Evolutionary conservation across 495 filamentous ascomycete genomes (phyloP).

Genomic region (Bombardia bombarda): DNA sequence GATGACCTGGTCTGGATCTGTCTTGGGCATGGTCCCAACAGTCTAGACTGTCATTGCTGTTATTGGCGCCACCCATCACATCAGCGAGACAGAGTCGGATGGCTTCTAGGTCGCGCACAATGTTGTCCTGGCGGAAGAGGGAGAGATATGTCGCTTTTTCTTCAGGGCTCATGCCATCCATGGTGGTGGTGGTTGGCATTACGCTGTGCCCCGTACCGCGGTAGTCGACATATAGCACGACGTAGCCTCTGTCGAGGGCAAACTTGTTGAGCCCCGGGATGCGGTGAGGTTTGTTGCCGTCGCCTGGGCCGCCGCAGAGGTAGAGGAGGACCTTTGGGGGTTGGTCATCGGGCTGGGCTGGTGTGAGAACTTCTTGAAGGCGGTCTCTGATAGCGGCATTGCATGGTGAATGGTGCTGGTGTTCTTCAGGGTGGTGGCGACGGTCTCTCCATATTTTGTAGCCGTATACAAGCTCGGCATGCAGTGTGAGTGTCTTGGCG

Average conservation of each 20-base stretch:
- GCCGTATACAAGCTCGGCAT: conserved; percentile 13
- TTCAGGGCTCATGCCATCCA: conserved; percentile 16
- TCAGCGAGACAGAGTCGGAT: conserved; percentile 44
- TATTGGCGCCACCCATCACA: conserved; percentile 46
- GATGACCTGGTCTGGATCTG: too few relatives aligned
- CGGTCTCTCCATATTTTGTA: not conserved
- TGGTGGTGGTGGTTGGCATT: conserved; percentile 47
- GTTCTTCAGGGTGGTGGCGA: too few relatives aligned
- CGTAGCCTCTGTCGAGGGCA: conserved; percentile 66
- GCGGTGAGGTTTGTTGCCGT: conserved; percentile 57
- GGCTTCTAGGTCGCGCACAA: conserved; percentile 81
- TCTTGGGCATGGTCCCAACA: too few relatives aligned
- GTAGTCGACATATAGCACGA: conserved; percentile 76
- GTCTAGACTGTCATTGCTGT: not conserved
- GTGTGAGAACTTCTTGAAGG: too few relatives aligned
- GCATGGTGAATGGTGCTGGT: too few relatives aligned
- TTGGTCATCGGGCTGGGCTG: too few relatives aligned
- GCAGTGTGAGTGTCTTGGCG: conserved; percentile 2
- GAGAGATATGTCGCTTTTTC: conserved; percentile 67
- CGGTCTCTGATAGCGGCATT: too few relatives aligned
- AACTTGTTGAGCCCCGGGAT: conserved; percentile 48
- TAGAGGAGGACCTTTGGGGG: too few relatives aligned
- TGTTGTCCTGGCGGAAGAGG: conserved; percentile 77
- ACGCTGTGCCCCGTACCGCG: conserved; percentile 80
- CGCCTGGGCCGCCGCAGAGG: conserved; percentile 64